Base-by-base conservation (phyloP, 257 asterid species). In the Euphrasia confusa region DNA sequence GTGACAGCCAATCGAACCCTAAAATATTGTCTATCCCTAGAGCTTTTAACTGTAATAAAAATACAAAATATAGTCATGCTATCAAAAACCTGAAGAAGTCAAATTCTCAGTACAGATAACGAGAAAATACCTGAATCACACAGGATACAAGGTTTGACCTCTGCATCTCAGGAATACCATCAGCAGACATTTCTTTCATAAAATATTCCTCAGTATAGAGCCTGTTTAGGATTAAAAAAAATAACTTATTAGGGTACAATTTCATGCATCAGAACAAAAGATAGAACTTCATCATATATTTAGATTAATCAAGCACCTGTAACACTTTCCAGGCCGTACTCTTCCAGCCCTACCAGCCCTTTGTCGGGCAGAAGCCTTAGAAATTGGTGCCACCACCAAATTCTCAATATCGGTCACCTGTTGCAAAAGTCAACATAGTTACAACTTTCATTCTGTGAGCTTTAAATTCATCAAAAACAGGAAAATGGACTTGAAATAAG, bases 291-390 rank as follows among this genome's bases (percentile, higher is more conserved):
- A 47, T 54, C 55, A 35, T 40, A 24, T 59, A 18, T 11, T 39
- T 67, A 50, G 54, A 47, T 63, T 50, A 42, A 32, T 55, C 60
- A 15, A 64, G 56, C 54, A 92, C 99, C 99, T 89, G 82, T 84
- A 92, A 78, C 99, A 92, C 75, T 89, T 92, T 61, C 99, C 99
- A 0, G 99, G 99, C 37, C 99, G 86, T 70, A 89, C 74, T 80
- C 99, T 86, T 75, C 99, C 99, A 65, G 97, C 95, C 74, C 99
- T 85, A 65, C 99, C 99, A 65, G 99, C 83, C 77, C 99, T 83
- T 81, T 92, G 99, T 67, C 91, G 75, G 58, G 99, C 97, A 68
- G 97, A 92, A 53, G 96, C 97, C 84, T 79, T 86, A 18, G 97
- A 92, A 78, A 92, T 89, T 48, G 99, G 95, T 54, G 97, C 87